These are phyloP conservation scores for Plasmodium knowlesi DNA, from an alignment of 169 alveolate genomes.

Conservation along the genomic window DNA sequence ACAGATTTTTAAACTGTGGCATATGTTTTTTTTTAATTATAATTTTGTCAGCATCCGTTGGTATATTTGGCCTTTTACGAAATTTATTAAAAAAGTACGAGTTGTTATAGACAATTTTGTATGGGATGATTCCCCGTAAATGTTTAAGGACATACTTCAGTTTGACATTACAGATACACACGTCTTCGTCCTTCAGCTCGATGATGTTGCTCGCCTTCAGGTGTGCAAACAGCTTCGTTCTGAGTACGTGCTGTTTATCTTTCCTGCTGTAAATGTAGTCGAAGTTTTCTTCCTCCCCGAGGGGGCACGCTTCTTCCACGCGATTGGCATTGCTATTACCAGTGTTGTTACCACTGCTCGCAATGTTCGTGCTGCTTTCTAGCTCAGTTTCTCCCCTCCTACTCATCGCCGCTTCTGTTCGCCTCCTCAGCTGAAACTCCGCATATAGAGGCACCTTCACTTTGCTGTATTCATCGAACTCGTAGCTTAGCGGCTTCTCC, in stretches of 20 bases:
- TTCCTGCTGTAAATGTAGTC: conserved; percentile 45
- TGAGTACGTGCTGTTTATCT: conserved; percentile 7
- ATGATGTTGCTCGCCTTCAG: conserved; percentile 35
- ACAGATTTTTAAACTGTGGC: conserved; percentile 22
- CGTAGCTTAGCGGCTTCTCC: conserved; percentile 44
- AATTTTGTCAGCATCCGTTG: conserved; percentile 31
- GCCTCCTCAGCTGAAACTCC: conserved; percentile 19
- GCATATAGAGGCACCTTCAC: conserved; percentile 52
- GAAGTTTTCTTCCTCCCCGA: not conserved
- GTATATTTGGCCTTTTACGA: conserved; percentile 23
- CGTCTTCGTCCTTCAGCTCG: conserved; percentile 37
- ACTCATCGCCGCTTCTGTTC: not conserved
- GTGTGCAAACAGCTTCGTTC: conserved; percentile 51
- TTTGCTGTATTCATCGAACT: conserved; percentile 21
- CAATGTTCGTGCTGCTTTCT: not conserved
- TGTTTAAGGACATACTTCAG: conserved; percentile 26
- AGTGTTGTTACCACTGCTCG: not conserved
- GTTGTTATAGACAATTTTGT: conserved; percentile 50
- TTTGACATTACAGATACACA: conserved; percentile 42
- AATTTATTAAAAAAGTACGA: conserved; percentile 47
- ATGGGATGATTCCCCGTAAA: conserved; percentile 33
- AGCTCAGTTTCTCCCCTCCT: not conserved
- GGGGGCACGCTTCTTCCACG: not conserved
- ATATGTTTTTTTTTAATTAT: conserved; percentile 42
- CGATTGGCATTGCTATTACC: not conserved